phyloP scores from a whole-genome alignment of 352 stramenopile species.

The Pilasporangium apinafurcum region DNA sequence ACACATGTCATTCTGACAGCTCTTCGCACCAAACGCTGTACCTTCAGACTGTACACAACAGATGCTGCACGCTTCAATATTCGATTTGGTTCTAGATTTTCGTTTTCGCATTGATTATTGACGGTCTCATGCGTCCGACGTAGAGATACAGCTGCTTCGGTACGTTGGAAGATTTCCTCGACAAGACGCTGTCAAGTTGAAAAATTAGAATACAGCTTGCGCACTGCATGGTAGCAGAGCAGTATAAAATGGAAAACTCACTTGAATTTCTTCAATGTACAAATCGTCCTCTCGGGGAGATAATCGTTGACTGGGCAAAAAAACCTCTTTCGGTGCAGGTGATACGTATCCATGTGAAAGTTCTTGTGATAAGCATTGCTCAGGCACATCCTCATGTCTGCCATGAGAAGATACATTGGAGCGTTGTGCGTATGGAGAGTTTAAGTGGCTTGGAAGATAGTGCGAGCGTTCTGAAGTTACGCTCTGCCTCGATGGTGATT shows the following conservation, averaged over 20 bases:
- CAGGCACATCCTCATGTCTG: not conserved
- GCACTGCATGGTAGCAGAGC: too few species aligned
- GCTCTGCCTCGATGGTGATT: not conserved
- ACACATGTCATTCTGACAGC: too few species aligned
- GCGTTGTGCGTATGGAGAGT: not conserved
- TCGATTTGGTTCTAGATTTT: slow-evolving; percentile 8
- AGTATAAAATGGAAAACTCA: too few species aligned
- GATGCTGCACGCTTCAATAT: slow-evolving; percentile 30
- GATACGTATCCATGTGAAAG: too few species aligned
- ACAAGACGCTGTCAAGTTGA: slow-evolving; percentile 22
- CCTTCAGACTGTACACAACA: slow-evolving; percentile 50
- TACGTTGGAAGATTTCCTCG: slow-evolving; percentile 35
- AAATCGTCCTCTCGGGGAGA: slow-evolving; percentile 23
- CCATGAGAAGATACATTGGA: not conserved
- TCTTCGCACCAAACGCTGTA: not conserved
- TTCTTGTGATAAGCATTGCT: too few species aligned
- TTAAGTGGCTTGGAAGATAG: not conserved
- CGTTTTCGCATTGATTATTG: slow-evolving; percentile 19
- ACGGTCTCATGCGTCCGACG: slow-evolving; percentile 6
- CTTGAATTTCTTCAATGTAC: slow-evolving; percentile 38
- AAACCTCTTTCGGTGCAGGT: not conserved
- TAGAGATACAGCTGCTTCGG: slow-evolving; percentile 18
- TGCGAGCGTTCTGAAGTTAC: not conserved
- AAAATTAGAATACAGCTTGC: not conserved
- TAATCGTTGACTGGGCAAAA: not conserved